Base-by-base conservation (phyloP, 2,329 filamentous ascomycete species). In the Sclerotinia nivalis region DNA sequence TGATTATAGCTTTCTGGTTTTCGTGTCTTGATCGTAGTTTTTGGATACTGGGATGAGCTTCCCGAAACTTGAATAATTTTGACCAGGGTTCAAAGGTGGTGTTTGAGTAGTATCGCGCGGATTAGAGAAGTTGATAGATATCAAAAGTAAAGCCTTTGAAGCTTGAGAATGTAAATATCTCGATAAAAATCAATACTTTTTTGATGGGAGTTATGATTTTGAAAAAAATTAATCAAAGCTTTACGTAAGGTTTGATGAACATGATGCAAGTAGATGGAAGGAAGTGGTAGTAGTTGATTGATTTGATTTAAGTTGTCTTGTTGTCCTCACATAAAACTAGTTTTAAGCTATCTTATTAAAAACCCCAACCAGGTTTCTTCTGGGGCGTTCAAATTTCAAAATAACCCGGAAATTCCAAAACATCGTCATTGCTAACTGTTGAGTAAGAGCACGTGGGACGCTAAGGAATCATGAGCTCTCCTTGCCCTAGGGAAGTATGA, bases 261-360 rank as follows among this genome's bases (percentile, higher is more conserved):
- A 37, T n/a, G 31, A 62, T 62, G 50, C 2, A 13, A 25, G 59
- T 45, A 52, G 18, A 62, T 22, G 28, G 18, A 47, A 31, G 25
- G 8, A 62, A 43, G 15, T 18, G 4, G 20, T 66, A 45, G 47
- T n/a, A n/a, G n/a, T n/a, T 43, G 25, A 45, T 58, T 34, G 22
- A 10, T 4, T n/a, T 22, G 20, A 47, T 25, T 25, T 34, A 45
- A 25, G 22, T 47, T 67, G 54, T 49, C 28, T 67, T 67, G 65
- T 49, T 67, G 65, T 67, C 65, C 65, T 60, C 54, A 60, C 65
- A 67, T 58, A 8, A 49, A 67, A 47, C 65, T 67, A 60, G n/a
- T 67, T 67, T 50, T 5, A 60, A 67, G 54, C 52, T 59, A n/a
- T 45, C 40, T n/a, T 28, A 22, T 9, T 61, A 22, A 49, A 31